Base-by-base conservation (phyloP, 129 eudicot genomes). In the Helianthus tuberosus region DNA sequence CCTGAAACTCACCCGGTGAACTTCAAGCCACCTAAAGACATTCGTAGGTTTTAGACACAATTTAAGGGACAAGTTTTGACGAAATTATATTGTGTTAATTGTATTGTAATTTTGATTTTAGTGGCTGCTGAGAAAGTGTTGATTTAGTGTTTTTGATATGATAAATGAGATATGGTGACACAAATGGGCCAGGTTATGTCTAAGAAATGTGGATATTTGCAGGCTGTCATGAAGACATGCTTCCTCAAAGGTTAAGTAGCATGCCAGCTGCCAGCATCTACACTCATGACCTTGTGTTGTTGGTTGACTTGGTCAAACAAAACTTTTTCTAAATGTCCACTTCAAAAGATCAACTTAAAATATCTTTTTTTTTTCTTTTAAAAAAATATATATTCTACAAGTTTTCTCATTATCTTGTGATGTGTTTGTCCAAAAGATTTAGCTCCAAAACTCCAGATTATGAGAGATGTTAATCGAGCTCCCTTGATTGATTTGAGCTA, bases 1-100 rank as follows among this genome's bases (percentile, higher is more conserved):
- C 98, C 98, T 1, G 96, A 93, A 83, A 86, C 98, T 62, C 92
- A 87, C 74, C 98, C 98, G 12, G 80, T 93, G 17, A 84, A 89
- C 82, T 93, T 86, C 78, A 89, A 83, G 83, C 98, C 95, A 9
- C 98, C 98, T 4, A 92, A 85, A 89, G 98, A 93, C 11, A 89
- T 93, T 38, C 72, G 95, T 10, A 81, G 98, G 44, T 87, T 92
- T 53, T 92, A 85, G 77, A 74, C 48, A 41, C 7, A 5, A 4
- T 3, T 11, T 13, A 4, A 5, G 11, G 11, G n/a, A 6, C 1
- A 10, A 51, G 1, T 51, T 51, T 51, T 51, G 23, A 14, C n/a
- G 20, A 51, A 51, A n/a, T 51, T 51, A 51, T 51, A 6, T n/a
- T 14, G 16, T 51, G 10, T 43, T 43, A 43, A 43, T 8, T 43